Evolutionary conservation across 306 rosid genomes (phyloP).

Genomic region (Dicorynia guianensis): DNA sequence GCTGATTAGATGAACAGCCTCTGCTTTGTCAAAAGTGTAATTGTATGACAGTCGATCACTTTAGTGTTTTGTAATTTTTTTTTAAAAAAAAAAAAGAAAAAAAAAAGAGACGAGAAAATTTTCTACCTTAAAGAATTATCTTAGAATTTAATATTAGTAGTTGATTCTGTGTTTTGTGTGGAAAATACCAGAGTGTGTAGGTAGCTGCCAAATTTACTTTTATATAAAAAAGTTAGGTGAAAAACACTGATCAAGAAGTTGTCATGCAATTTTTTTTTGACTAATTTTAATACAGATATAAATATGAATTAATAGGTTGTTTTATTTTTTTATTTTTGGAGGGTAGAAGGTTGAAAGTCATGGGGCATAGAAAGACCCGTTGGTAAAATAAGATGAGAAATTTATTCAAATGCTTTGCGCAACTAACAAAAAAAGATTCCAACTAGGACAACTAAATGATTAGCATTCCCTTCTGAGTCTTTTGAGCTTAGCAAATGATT

Average conservation of each 20-base stretch:
- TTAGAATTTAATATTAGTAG: no score
- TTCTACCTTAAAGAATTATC: no score
- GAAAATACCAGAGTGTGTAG: no score
- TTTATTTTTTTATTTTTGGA: neutral
- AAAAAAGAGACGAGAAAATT: neutral
- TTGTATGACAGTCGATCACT: conserved; percentile 14
- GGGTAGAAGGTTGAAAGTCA: conserved; percentile 34
- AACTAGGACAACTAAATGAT: conserved; percentile 46
- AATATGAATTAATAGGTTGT: neutral
- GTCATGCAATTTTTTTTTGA: no score
- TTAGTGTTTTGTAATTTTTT: neutral
- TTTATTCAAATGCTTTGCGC: conserved; percentile 26
- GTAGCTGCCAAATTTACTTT: no score
- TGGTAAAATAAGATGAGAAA: conserved; percentile 41
- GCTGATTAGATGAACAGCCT: conserved; percentile 16
- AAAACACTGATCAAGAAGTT: no score
- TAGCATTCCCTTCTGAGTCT: conserved; percentile 22
- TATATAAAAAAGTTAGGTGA: no score
- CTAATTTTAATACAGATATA: no score
- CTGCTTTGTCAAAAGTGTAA: conserved; percentile 13
- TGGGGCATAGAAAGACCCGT: conserved; percentile 22
- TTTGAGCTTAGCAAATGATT: conserved; percentile 30
- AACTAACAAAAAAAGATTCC: conserved; percentile 46
- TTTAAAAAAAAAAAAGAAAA: neutral
- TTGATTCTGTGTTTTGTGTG: no score